Evolutionary conservation across 2,329 filamentous ascomycete genomes (phyloP).

Genomic region (Aspergillus sclerotialis): DNA sequence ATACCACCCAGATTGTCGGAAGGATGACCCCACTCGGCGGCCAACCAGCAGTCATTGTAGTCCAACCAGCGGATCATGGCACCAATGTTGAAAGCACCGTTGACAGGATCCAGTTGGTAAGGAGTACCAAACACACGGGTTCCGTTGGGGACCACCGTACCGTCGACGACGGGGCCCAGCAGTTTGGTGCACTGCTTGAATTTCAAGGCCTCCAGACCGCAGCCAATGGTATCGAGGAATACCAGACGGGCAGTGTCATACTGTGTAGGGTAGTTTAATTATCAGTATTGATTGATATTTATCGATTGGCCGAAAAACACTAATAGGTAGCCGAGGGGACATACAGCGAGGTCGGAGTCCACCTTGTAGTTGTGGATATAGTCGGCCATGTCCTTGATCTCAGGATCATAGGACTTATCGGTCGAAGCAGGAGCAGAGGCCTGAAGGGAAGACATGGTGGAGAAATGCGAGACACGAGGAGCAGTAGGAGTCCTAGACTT

Average conservation of each 20-base stretch:
- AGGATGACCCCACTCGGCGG: conserved; percentile 97
- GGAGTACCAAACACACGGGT: conserved; percentile 84
- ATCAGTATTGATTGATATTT: not conserved
- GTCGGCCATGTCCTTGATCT: conserved; percentile 89
- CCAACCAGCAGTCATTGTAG: conserved; percentile 99
- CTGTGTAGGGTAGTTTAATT: conserved; percentile 14
- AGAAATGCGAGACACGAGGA: conserved; percentile 29
- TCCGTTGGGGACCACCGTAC: conserved; percentile 86
- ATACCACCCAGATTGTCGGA: conserved; percentile 98
- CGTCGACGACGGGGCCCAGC: conserved; percentile 83
- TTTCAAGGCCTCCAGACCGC: conserved; percentile 86
- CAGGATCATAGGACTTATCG: conserved; percentile 67
- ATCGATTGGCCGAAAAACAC: not conserved
- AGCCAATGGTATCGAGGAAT: conserved; percentile 93
- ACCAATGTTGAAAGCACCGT: conserved; percentile 97
- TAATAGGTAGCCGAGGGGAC: no score
- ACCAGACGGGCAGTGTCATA: conserved; percentile 96
- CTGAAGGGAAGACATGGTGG: conserved; percentile 37
- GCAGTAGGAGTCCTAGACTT: conserved; percentile 10
- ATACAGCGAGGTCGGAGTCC: conserved; percentile 84
- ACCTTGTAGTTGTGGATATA: conserved; percentile 92
- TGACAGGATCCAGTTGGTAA: conserved; percentile 91
- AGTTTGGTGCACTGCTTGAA: conserved; percentile 97
- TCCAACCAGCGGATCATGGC: conserved; percentile 99
- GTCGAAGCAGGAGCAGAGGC: conserved; percentile 29